A percentile compares a stretch with the other conserved stretches of the same genome.
Conservation (phyloP, 2,329 filamentous ascomycete species). For the Calcarisporium arbuscula region DNA sequence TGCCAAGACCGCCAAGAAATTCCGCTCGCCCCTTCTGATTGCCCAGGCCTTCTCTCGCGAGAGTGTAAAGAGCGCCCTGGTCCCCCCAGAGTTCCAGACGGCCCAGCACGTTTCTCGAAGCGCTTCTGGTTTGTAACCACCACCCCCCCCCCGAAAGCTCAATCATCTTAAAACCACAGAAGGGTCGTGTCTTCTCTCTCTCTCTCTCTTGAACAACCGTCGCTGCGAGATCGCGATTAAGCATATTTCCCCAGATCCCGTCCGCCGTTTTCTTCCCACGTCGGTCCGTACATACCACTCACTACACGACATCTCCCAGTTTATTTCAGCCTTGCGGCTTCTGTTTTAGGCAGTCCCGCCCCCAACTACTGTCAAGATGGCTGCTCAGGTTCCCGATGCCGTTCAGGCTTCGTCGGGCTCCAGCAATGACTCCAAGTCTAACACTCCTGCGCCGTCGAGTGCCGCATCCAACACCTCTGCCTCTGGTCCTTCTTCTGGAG, state of each 20-base stretch:
- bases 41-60: slow-evolving; percentile 24
- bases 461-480: slow-evolving; percentile 31
- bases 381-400: slow-evolving; percentile 22
- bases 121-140: too few species aligned
- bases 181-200: too few species aligned
- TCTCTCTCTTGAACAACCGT: too few species aligned
- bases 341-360: slow-evolving; percentile 8
- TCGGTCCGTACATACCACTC: too few species aligned
- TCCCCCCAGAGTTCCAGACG: slow-evolving; percentile 23
- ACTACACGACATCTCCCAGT: too few species aligned
- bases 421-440: slow-evolving; percentile 44
- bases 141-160: too few species aligned
- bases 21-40: slow-evolving; percentile 29
- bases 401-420: slow-evolving; percentile 13
- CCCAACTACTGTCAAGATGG: too few species aligned
- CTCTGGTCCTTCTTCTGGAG: slow-evolving; percentile 1
- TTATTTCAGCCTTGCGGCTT: slow-evolving; percentile 4
- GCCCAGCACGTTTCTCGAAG: too few species aligned
- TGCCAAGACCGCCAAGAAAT: slow-evolving; percentile 29
- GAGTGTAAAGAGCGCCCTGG: slow-evolving; percentile 30
- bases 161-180: too few species aligned
- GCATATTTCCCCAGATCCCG: too few species aligned
- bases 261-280: too few species aligned
- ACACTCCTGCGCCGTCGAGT: slow-evolving; percentile 45
- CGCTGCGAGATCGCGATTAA: too few species aligned